These are phyloP conservation scores for Candida qinlingensis DNA, from an alignment of 805 yeast species.

Conservation along the genomic window DNA sequence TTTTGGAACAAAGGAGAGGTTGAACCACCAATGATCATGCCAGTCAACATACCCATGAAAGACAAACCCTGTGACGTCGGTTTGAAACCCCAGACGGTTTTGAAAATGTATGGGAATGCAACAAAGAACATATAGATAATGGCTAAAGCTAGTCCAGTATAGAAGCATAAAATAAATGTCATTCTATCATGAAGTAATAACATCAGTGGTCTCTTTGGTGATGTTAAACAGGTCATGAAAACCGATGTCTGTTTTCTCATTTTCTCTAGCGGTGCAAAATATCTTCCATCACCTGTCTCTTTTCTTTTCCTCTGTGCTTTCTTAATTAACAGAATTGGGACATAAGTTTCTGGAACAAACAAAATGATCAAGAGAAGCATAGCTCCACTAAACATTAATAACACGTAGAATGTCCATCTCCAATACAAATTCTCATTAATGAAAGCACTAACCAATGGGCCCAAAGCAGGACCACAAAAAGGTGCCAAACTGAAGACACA, in stretches of 20 bases:
- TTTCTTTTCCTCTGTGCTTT: constrained; percentile 48
- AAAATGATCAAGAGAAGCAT: constrained; percentile 39
- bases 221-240: constrained; percentile 34
- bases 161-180: constrained; percentile 47
- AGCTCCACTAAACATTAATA: constrained; percentile 58
- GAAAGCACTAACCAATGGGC: constrained; percentile 60
- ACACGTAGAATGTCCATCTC: constrained; percentile 68
- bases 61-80: constrained; percentile 58
- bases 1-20: constrained; percentile 40
- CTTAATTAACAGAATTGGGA: constrained; percentile 42
- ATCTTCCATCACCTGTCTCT: constrained; percentile 48
- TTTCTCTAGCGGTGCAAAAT: constrained; percentile 34
- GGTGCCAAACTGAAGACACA: constrained; percentile 61
- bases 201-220: constrained; percentile 48
- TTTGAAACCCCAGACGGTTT: constrained; percentile 44
- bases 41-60: constrained; percentile 53
- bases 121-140: constrained; percentile 61
- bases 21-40: constrained; percentile 42
- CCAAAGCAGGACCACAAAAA: constrained; percentile 64
- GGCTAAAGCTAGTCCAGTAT: constrained; percentile 53
- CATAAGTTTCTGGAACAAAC: constrained; percentile 63
- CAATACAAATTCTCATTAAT: constrained; percentile 43
- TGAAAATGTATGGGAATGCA: constrained; percentile 58
- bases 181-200: constrained; percentile 48
- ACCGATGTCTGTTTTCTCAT: constrained; percentile 39